phyloP scores from a whole-genome alignment of 768 basidiomycete species.

The Antrodiella citrinella region DNA sequence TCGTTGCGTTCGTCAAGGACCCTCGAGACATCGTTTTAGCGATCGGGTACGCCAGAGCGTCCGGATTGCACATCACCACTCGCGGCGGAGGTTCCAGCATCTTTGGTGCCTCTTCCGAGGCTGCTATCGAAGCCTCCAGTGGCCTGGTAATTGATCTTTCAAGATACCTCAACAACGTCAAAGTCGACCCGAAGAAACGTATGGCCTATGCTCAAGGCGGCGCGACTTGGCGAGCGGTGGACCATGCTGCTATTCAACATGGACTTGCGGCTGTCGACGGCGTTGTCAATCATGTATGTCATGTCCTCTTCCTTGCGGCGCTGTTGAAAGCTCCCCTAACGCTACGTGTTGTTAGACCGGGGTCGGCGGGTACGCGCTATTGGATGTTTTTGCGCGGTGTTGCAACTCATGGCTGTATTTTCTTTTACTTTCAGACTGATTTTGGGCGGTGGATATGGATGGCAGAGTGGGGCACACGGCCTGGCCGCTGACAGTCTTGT shows the following conservation, averaged over 20 bases:
- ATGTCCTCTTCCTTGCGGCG: conserved; percentile 9
- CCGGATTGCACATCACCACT: conserved; percentile 31
- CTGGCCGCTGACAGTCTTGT: conserved; percentile 38
- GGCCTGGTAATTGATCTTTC: conserved; percentile 48
- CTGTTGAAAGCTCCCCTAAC: no score
- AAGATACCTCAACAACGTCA: conserved; percentile 29
- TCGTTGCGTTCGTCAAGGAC: conserved; percentile 37
- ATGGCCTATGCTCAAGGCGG: conserved; percentile 39
- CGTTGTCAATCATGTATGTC: conserved; percentile 41
- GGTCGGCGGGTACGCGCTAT: conserved; percentile 39
- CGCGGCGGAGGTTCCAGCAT: conserved; percentile 41
- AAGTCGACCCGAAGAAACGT: conserved; percentile 29
- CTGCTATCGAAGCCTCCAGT: no score
- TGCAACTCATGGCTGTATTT: neutral
- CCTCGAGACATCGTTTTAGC: conserved; percentile 30
- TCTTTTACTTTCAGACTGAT: conserved; percentile 25
- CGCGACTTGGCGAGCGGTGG: conserved; percentile 40
- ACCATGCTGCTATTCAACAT: conserved; percentile 32
- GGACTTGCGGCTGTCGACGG: conserved; percentile 41
- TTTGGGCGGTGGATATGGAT: conserved; percentile 47
- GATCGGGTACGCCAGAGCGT: conserved; percentile 28
- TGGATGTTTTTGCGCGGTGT: no score
- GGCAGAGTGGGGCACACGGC: conserved; percentile 31
- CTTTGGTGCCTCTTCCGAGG: conserved; percentile 35
- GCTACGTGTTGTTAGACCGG: conserved; percentile 27